Base-by-base conservation (phyloP, 2,329 filamentous ascomycete genomes). In the Fusarium succisae region DNA sequence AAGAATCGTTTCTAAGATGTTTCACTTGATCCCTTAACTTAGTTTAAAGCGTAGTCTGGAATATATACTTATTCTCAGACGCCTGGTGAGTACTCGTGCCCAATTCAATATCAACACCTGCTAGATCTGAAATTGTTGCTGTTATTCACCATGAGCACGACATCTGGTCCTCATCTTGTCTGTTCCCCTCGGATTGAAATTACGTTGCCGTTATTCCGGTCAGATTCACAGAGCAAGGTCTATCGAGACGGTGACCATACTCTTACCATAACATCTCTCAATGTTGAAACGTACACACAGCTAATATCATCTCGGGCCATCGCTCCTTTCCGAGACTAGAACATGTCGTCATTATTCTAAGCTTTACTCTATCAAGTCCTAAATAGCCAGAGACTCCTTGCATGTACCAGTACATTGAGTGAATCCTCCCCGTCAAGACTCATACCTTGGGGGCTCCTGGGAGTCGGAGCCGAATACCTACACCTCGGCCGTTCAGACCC, bases 1-100 rank as follows among this genome's bases (percentile, higher is more conserved):
- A 5, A n/a, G 3, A 35, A 3, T 1, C 10, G 13, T 30, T 1
- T 17, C 3, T 43, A 2, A 2, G 22, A 20, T 24, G 8, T 8
- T 32, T 2, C 2, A n/a, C 0, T 18, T 22, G 1, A 2, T 30
- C 3, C 17, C 1, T 24, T 22, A 9, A 5, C 7, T 22, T 17
- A 6, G n/a, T 4, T 8, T 5, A 7, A 8, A 39, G 8, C 0
- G 13, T 32, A 24, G n/a, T 35, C 22, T 22, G 6, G 4, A 9
- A 56, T 56, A 56, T 56, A 56, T 56, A 56, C 38, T 38, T 17
- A 5, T 12, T 5, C 20, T 11, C 11, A 11, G 37, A 24, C 3
- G 32, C 32, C 32, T 3, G 32, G 32, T 15, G 32, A 35, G 8
- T 9, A 35, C 32, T 14, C 14, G 7, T 55, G 1, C 8, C 18